phyloP scores from a whole-genome alignment of 2,329 filamentous ascomycete genomes.

The Aspergillus ruber region DNA sequence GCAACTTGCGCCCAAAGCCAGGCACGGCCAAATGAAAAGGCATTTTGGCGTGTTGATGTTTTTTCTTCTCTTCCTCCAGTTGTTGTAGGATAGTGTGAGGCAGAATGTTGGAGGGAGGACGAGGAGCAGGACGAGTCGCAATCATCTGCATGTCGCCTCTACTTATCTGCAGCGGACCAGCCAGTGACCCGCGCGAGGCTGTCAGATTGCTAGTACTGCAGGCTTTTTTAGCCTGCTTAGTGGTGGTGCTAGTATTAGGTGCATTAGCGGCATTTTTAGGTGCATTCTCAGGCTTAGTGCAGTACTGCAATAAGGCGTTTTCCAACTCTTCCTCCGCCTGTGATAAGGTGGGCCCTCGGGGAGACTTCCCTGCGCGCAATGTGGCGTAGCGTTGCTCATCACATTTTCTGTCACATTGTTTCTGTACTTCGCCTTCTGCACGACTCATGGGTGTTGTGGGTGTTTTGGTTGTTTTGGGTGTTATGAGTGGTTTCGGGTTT shows the following conservation, averaged over 20 bases:
- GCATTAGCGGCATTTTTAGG: no score
- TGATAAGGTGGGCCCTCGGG: constrained; percentile 14
- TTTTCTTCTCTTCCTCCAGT: constrained; percentile 4
- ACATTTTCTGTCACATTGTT: no score
- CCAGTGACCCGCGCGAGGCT: constrained; percentile 13
- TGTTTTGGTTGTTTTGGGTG: no score
- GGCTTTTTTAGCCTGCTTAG: no score
- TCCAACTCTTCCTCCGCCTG: constrained; percentile 31
- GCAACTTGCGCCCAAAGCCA: constrained; percentile 11
- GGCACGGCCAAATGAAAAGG: constrained; percentile 15
- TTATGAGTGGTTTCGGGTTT: constrained; percentile 2
- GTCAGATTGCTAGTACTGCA: not conserved
- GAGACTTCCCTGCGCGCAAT: no score
- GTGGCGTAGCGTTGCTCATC: not conserved
- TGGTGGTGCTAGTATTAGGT: no score
- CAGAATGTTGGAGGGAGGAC: constrained; percentile 16
- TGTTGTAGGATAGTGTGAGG: constrained; percentile 3
- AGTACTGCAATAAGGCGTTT: constrained; percentile 8
- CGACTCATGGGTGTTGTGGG: not conserved
- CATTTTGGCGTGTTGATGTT: constrained; percentile 10
- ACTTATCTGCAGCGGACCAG: constrained; percentile 27
- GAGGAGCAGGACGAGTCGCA: constrained; percentile 25
- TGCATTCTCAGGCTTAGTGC: not conserved
- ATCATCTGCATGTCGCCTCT: constrained; percentile 28
- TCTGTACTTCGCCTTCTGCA: no score